A percentile compares a stretch with the other conserved stretches of the same genome.
phyloP scores from a whole-genome alignment of 208 protist species.

The Trypanosoma lewisi region DNA sequence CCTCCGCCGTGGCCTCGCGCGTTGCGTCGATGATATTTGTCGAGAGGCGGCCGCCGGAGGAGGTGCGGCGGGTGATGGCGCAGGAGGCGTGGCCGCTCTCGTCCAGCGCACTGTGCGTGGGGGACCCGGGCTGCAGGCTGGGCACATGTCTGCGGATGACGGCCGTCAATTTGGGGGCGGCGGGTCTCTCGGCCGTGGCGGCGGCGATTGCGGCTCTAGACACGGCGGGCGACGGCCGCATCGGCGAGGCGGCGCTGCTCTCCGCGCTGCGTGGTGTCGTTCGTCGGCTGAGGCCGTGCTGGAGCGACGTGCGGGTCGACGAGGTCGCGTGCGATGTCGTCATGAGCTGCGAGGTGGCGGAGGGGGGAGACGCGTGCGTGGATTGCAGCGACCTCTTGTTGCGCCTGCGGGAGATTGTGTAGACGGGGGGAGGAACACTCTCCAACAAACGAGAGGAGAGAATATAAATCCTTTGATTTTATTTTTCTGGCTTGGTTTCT shows the following conservation, averaged over 20 bases:
- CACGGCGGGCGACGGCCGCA: neutral
- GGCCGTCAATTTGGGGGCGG: constrained; percentile 5
- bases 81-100: constrained; percentile 13
- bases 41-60: neutral
- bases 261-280: constrained; percentile 1
- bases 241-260: neutral
- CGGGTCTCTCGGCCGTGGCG: neutral
- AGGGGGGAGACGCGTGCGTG: neutral
- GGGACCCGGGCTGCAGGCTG: neutral
- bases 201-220: neutral
- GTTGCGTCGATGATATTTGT: constrained; percentile 2
- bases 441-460: neutral
- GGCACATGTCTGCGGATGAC: constrained; percentile 4
- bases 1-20: neutral
- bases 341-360: neutral
- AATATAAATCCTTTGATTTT: neutral
- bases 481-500: no score
- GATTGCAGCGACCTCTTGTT: constrained; percentile 7
- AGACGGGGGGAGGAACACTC: neutral
- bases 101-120: neutral
- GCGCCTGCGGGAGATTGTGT: constrained; percentile 1
- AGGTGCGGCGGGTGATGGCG: neutral
- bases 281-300: neutral
- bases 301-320: constrained; percentile 2
- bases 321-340: constrained; percentile 2